phyloP scores from a whole-genome alignment of 371 early-diverging fungal genomes.

The Fennellomyces sp. region DNA sequence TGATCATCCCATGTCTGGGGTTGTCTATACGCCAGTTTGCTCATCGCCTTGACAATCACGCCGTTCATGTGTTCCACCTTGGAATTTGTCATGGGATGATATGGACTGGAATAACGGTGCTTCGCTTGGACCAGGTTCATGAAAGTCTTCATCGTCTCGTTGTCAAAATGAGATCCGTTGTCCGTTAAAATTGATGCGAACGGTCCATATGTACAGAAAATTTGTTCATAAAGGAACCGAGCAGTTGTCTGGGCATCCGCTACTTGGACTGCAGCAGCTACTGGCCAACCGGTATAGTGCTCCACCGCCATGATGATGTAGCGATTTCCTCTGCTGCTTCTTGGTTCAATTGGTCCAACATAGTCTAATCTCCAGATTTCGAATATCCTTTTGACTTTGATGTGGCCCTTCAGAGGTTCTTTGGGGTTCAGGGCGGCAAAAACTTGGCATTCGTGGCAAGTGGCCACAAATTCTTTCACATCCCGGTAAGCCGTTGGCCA shows the following conservation, averaged over 20 bases:
- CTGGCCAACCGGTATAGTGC: neutral
- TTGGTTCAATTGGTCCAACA: slow-evolving; percentile 6
- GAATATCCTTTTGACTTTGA: neutral
- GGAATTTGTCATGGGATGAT: slow-evolving; percentile 4
- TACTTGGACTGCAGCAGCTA: neutral
- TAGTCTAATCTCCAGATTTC: slow-evolving; percentile 5
- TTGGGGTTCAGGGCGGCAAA: neutral
- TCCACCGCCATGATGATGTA: slow-evolving; percentile 2
- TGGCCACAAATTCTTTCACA: neutral
- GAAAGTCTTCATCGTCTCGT: neutral
- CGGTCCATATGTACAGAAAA: slow-evolving; percentile 9
- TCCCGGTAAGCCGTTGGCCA: slow-evolving; percentile 7
- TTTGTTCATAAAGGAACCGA: neutral
- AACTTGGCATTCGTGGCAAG: neutral
- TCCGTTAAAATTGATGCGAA: neutral
- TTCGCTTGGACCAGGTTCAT: neutral
- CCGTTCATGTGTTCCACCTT: slow-evolving; percentile 8
- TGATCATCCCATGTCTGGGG: slow-evolving; percentile 4
- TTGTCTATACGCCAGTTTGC: neutral
- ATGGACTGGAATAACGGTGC: slow-evolving; percentile 1
- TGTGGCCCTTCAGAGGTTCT: too few relatives aligned
- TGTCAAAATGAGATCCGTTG: neutral
- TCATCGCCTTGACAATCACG: neutral
- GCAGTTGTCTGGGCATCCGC: neutral
- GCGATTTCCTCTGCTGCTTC: neutral